Percentiles rank a stretch among this genome's conserved stretches.
These are phyloP conservation scores for Coniochaeta prunicola DNA, from an alignment of 2,329 filamentous ascomycete species.

Conservation along the genomic window DNA sequence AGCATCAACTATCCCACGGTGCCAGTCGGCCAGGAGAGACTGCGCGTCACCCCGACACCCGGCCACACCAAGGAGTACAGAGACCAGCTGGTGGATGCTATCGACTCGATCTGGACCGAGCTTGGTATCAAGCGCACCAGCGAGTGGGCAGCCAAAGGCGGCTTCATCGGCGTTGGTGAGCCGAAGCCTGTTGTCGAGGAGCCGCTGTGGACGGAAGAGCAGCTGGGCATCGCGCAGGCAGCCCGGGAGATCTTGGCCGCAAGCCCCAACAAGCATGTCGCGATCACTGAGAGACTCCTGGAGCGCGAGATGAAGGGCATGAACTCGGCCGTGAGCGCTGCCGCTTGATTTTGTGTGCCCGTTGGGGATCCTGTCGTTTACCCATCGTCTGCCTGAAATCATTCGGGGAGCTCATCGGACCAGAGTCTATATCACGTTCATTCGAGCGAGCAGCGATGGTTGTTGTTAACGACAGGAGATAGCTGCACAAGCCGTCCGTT, in stretches of 20 bases:
- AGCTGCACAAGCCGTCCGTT: neutral
- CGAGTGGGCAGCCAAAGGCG: conserved; percentile 84
- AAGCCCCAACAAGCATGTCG: conserved; percentile 23
- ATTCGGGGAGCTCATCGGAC: conserved; percentile 18
- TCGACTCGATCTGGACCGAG: conserved; percentile 83
- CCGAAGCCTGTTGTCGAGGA: conserved; percentile 50
- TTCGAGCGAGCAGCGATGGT: conserved; percentile 19
- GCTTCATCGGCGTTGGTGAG: conserved; percentile 90
- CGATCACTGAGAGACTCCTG: conserved; percentile 52
- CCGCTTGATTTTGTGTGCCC: conserved; percentile 7
- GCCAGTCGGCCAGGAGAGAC: conserved; percentile 92
- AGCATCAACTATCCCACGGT: conserved; percentile 99
- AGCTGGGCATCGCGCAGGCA: conserved; percentile 69
- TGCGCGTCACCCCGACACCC: conserved; percentile 92
- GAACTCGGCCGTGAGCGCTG: conserved; percentile 16
- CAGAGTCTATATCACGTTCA: conserved; percentile 17
- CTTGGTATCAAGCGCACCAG: conserved; percentile 87
- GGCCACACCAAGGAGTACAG: conserved; percentile 82
- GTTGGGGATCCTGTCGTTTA: neutral
- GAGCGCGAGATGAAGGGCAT: conserved; percentile 41
- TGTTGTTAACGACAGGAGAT: neutral
- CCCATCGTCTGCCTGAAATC: conserved; percentile 2
- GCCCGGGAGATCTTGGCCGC: conserved; percentile 52
- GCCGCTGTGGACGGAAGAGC: conserved; percentile 87
- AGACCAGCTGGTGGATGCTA: conserved; percentile 73